phyloP scores from a whole-genome alignment of 1,284 basidiomycete species.

The Rhodofomes roseus region DNA sequence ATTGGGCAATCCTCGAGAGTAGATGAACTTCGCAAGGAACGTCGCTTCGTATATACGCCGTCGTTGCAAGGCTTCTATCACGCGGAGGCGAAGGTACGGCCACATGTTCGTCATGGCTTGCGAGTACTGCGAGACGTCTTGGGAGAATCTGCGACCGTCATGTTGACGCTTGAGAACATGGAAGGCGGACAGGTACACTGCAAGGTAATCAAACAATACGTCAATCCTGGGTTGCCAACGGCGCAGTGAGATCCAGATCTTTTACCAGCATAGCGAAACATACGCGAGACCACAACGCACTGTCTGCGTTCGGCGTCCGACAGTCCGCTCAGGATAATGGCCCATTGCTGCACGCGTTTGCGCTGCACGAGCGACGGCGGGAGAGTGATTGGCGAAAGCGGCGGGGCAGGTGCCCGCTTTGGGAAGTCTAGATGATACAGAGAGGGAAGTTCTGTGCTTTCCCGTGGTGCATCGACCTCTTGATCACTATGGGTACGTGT shows the following conservation, averaged over 20 bases:
- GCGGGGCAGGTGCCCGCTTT: conserved; percentile 11
- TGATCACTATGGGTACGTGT: neutral
- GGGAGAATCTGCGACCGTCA: conserved; percentile 42
- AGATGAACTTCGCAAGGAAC: conserved; percentile 42
- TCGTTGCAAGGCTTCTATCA: conserved; percentile 36
- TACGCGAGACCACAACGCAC: conserved; percentile 50
- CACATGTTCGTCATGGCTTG: conserved; percentile 56
- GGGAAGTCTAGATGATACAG: conserved; percentile 33
- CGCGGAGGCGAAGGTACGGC: conserved; percentile 59
- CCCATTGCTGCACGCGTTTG: conserved; percentile 47
- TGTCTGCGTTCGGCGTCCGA: conserved; percentile 36
- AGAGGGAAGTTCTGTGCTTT: neutral
- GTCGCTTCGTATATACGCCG: conserved; percentile 39
- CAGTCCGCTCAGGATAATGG: conserved; percentile 52
- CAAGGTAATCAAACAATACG: neutral
- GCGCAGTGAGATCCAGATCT: neutral
- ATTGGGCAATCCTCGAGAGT: conserved; percentile 13
- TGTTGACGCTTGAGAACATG: conserved; percentile 43
- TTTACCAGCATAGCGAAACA: conserved; percentile 64
- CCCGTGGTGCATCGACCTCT: neutral
- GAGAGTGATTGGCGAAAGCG: conserved; percentile 41
- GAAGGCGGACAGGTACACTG: conserved; percentile 61
- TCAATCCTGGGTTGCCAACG: neutral
- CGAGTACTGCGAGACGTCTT: conserved; percentile 33
- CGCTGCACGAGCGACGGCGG: conserved; percentile 57